Evolutionary conservation across 495 filamentous ascomycete species (phyloP).

Genomic region (Beverwykella pulmonaria): DNA sequence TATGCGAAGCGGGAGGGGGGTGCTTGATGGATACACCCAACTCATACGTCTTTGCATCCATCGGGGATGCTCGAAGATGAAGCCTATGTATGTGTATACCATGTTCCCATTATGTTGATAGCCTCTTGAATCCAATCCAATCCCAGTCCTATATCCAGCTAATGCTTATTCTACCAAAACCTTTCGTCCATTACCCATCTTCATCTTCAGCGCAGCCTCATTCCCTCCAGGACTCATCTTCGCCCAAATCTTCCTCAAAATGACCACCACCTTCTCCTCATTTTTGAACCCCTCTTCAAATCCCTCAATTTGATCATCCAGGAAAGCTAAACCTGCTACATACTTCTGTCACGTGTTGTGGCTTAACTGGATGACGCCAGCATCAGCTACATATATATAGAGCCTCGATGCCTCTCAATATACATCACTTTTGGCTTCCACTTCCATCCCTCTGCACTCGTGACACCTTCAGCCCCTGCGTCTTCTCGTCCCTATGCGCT

Average conservation of each 20-base stretch:
- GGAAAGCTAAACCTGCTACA: conserved; percentile 81
- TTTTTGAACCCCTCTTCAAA: conserved; percentile 65
- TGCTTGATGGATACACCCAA: conserved; percentile 18
- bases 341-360: no score
- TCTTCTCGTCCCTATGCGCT: conserved; percentile 60
- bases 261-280: conserved; percentile 73
- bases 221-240: conserved; percentile 75
- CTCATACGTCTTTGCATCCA: not conserved
- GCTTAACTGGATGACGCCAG: no score
- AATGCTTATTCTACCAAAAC: conserved; percentile 67
- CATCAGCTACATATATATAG: no score
- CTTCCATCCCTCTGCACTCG: no score
- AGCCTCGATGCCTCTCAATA: no score
- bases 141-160: conserved; percentile 41
- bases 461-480: conserved; percentile 75
- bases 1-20: conserved; percentile 43
- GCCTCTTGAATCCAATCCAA: conserved; percentile 4
- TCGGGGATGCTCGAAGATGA: not conserved
- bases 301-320: conserved; percentile 79
- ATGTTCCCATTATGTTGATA: not conserved
- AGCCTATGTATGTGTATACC: not conserved
- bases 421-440: no score
- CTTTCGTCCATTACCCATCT: conserved; percentile 61
- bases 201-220: conserved; percentile 66
- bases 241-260: conserved; percentile 79